These are phyloP conservation scores for Penicillium sp. DNA, from an alignment of 2,329 filamentous ascomycete species.

Conservation along the genomic window DNA sequence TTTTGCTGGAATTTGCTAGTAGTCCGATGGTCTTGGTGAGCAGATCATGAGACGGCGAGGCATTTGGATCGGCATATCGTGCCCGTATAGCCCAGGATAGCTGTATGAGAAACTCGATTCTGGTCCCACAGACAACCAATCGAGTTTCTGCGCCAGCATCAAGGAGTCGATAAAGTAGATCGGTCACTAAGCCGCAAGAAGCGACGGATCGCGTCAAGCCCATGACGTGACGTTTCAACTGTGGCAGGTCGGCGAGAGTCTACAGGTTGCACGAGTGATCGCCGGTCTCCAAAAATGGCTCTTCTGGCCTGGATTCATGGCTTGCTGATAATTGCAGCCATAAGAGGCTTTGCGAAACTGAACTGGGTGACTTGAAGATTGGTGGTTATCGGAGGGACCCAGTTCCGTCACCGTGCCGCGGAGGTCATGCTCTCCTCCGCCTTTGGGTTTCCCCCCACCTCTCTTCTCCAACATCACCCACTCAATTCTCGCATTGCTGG, in stretches of 20 bases:
- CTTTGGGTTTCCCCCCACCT: constrained; percentile 27
- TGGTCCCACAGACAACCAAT: constrained; percentile 71
- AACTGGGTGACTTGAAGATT: not conserved
- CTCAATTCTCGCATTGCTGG: constrained; percentile 20
- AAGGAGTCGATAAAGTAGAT: constrained; percentile 67
- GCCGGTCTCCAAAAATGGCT: not conserved
- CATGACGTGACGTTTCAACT: constrained; percentile 22
- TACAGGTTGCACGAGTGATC: not conserved
- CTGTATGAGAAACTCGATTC: constrained; percentile 65
- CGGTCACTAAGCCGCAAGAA: constrained; percentile 56
- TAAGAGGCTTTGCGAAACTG: not conserved
- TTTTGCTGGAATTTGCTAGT: constrained; percentile 68
- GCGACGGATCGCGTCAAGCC: constrained; percentile 30
- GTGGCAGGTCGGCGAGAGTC: not conserved
- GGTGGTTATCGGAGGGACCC: not conserved
- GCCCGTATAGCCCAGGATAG: constrained; percentile 56
- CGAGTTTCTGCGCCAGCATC: constrained; percentile 60
- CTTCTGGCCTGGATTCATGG: constrained; percentile 1
- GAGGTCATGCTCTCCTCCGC: constrained; percentile 29
- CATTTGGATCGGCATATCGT: constrained; percentile 21
- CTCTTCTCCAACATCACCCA: constrained; percentile 15
- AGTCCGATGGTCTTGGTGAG: constrained; percentile 69
- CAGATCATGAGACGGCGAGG: constrained; percentile 47
- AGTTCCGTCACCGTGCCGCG: constrained; percentile 11
- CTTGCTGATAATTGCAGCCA: constrained; percentile 2